These are phyloP conservation scores for Prunus kanzakura DNA, from an alignment of 306 rosid species.

Conservation along the genomic window DNA sequence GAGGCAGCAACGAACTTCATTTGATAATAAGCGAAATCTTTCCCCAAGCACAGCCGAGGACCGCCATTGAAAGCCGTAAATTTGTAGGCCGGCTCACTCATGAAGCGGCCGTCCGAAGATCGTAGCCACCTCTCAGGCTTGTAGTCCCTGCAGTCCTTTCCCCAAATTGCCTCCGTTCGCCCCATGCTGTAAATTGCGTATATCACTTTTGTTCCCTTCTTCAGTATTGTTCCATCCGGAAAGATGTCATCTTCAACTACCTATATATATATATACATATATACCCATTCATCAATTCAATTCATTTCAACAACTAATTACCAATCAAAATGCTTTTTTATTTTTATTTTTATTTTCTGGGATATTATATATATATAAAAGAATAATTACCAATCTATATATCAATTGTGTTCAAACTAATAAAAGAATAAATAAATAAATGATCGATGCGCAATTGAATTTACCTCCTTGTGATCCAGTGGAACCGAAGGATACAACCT, in stretches of 20 bases:
- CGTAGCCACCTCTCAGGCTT: slow-evolving; percentile 86
- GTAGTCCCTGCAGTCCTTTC: slow-evolving; percentile 69
- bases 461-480: slow-evolving; percentile 91
- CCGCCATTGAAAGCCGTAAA: slow-evolving; percentile 95
- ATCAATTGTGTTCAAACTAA: not conserved
- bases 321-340: not conserved
- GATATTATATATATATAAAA: not conserved
- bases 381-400: too few relatives aligned
- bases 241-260: slow-evolving; percentile 63
- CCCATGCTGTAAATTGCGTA: slow-evolving; percentile 91
- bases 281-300: not conserved
- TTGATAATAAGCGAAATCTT: slow-evolving; percentile 86
- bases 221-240: slow-evolving; percentile 73
- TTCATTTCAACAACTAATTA: not conserved
- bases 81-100: slow-evolving; percentile 80
- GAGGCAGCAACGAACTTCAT: slow-evolving; percentile 86
- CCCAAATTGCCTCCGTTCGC: slow-evolving; percentile 80
- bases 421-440: not conserved
- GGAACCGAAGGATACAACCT: slow-evolving; percentile 94
- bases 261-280: slow-evolving; percentile 17
- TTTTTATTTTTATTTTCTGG: not conserved
- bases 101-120: slow-evolving; percentile 49
- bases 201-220: slow-evolving; percentile 76
- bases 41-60: slow-evolving; percentile 85
- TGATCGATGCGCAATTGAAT: not conserved